Evolutionary conservation across 1,284 basidiomycete species (phyloP), one percentile per base, ranked within the genome.

Genomic region (Leccinum angustisporum): DNA sequence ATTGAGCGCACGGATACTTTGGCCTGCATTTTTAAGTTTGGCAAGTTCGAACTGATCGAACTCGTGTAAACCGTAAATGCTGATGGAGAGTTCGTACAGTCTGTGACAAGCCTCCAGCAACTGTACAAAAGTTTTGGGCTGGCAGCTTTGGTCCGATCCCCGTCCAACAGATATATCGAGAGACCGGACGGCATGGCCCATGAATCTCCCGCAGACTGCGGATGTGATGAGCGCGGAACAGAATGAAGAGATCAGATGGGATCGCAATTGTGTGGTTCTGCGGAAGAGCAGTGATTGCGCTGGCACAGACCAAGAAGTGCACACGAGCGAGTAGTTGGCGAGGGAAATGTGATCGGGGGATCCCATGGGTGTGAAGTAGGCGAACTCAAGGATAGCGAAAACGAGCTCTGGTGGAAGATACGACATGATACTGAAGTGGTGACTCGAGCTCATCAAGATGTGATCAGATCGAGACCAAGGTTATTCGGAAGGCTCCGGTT

Each of bases 201-300:
- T 57, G 10, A 51, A 46, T 55, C 61, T 63, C 16, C 52, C 59
- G 50, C 63, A 60, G 30, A 16, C 30, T 6, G 72, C 56, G 52
- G 72, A 69, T 10, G 62, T 46, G 5, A 11, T 21, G 58, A 72
- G 56, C 6, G 66, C 70, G 10, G 60, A 61, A 25, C 43, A 38
- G 59, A 71, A 71, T 21, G 54, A 62, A 14, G 51, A 7, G n/a
- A 60, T 56, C 14, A 56, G 38, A n/a, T 60, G 10, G 25, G 59
- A 48, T 58, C 51, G 38, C 59, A 64, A 43, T 14, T 56, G 48
- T 14, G 65, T 64, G 14, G 77, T 70, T 57, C 68, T 66, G 38
- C 69, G 74, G 65, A 80, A 81, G 54, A 83, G 72, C 0, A 83
- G 69, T 4, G 71, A 65, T 63, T 80, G 81, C 0, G 82, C 74